Evolutionary conservation across 352 stramenopile species (phyloP), one percentile per base, ranked within the genome.

Genomic region (Hyaloperonospora brassicae): DNA sequence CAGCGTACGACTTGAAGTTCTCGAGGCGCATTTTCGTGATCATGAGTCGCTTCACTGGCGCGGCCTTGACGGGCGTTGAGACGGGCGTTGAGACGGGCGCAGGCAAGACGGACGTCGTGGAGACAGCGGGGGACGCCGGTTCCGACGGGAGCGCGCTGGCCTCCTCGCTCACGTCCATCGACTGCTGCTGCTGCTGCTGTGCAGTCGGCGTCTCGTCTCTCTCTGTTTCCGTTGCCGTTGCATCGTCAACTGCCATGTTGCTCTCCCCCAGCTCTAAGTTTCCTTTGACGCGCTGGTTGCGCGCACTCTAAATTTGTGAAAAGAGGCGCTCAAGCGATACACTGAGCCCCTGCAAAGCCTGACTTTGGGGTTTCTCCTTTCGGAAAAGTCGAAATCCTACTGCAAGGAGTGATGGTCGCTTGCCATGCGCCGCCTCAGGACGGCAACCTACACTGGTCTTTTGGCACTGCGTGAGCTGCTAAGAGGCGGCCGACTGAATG

Each of bases 1-100:
- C 96, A 5, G 95, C 97, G 73, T 99, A 99, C 34, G 91, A 98
- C 75, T 99, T 99, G 75, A 99, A 99, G 68, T 99, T 99, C 70
- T 99, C 93, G 44, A 99, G 68, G 66, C 83, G 87, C 86, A 98
- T 98, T 73, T 97, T 98, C 8, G 87, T 97, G 68, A 98, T 98
- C 86, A 98, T 96, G 7, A 98, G 71, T 1, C 95, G 86, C 59
- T 81, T 82, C 31, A 66, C 57, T 5, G 74, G 70, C 42, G 47
- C 23, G 1, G 45, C 1, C 43, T 62, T 59, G 24, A 50, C 47
- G 1, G 66, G 62, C n/a, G 59, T 64, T 5, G 54, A 56, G 24
- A 50, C 47, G 1, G 66, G 62, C n/a, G 59, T 64, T 5, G 54
- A 56, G 14, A 24, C 39, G n/a, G 44, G 47, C 30, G 48, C 30